These are phyloP conservation scores for Saksenaea vasiformis DNA, from an alignment of 371 early-diverging fungal species.

Conservation along the genomic window DNA sequence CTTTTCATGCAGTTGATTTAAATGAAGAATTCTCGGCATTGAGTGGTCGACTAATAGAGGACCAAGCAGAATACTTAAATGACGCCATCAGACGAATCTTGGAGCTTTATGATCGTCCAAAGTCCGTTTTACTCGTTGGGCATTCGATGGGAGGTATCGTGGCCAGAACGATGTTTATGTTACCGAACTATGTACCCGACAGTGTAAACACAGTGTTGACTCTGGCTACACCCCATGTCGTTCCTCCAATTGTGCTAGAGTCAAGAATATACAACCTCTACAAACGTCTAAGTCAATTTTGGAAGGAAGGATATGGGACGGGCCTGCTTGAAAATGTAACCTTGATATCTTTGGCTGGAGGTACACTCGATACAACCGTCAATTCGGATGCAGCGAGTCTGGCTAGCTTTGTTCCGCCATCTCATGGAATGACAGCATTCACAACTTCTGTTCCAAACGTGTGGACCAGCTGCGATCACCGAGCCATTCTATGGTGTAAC, in stretches of 20 bases:
- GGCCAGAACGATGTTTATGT: conserved; percentile 73
- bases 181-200: conserved; percentile 64
- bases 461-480: conserved; percentile 91
- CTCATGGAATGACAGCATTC: conserved; percentile 70
- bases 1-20: conserved; percentile 67
- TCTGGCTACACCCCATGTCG: conserved; percentile 86
- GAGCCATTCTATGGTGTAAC: conserved; percentile 92
- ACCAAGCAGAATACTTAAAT: conserved; percentile 82
- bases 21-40: conserved; percentile 87
- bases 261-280: conserved; percentile 67
- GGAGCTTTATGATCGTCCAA: conserved; percentile 52
- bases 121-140: conserved; percentile 81
- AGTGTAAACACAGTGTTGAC: conserved; percentile 84
- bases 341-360: conserved; percentile 87
- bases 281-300: conserved; percentile 58
- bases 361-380: conserved; percentile 82
- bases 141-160: conserved; percentile 98
- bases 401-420: conserved; percentile 55
- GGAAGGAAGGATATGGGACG: conserved; percentile 50
- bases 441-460: conserved; percentile 80
- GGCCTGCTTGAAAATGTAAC: conserved; percentile 47
- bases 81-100: conserved; percentile 77
- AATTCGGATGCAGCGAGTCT: conserved; percentile 74
- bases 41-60: conserved; percentile 27
- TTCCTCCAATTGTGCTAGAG: conserved; percentile 79